phyloP scores from a whole-genome alignment of 768 basidiomycete species.

The Panus rudis region DNA sequence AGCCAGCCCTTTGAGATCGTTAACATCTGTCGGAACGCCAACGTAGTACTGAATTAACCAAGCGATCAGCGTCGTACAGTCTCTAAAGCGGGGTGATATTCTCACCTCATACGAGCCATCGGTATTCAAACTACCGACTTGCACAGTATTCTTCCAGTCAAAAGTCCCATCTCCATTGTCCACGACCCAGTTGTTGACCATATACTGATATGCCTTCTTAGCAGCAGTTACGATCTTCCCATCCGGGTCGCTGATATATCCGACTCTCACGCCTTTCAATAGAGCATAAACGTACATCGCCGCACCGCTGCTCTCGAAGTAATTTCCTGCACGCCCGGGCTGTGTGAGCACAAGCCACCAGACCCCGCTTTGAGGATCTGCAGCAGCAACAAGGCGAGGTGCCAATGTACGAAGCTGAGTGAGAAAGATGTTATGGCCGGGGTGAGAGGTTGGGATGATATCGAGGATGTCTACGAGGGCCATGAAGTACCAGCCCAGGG shows the following conservation, averaged over 20 bases:
- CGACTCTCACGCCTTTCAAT: slow-evolving; percentile 37
- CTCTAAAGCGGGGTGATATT: not conserved
- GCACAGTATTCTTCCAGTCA: slow-evolving; percentile 39
- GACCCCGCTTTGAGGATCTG: slow-evolving; percentile 32
- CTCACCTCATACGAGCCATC: slow-evolving; percentile 1
- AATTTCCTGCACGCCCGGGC: slow-evolving; percentile 37
- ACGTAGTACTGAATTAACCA: slow-evolving; percentile 33
- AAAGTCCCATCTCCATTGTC: slow-evolving; percentile 37
- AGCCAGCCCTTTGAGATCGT: slow-evolving; percentile 41
- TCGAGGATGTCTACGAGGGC: slow-evolving; percentile 41
- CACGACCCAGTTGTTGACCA: slow-evolving; percentile 33
- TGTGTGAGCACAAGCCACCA: slow-evolving; percentile 50
- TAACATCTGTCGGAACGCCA: slow-evolving; percentile 30
- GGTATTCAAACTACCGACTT: slow-evolving; percentile 20
- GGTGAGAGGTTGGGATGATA: slow-evolving; percentile 26
- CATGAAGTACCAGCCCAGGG: slow-evolving; percentile 42
- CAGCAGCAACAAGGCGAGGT: slow-evolving; percentile 31
- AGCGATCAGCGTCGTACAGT: not conserved
- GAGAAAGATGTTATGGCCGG: slow-evolving; percentile 26
- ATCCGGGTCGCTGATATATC: slow-evolving; percentile 32
- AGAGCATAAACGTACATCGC: slow-evolving; percentile 43
- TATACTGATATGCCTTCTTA: slow-evolving; percentile 37
- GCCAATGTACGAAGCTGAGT: slow-evolving; percentile 27
- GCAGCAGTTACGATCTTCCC: slow-evolving; percentile 32
- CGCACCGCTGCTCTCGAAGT: slow-evolving; percentile 42